These are phyloP conservation scores for Phaffia tasmanica DNA, from an alignment of 768 basidiomycete species.

Conservation along the genomic window DNA sequence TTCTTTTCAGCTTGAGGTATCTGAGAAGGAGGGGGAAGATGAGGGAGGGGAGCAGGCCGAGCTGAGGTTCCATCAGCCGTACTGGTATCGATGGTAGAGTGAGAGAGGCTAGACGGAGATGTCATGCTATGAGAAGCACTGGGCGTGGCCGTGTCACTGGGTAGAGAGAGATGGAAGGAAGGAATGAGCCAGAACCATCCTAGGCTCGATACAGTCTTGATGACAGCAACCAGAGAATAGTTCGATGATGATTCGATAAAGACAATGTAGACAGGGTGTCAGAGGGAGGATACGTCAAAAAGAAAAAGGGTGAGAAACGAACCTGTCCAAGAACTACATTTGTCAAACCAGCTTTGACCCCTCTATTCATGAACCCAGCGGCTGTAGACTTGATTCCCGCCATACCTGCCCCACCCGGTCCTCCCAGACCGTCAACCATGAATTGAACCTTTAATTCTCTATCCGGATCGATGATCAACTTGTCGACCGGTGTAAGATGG, in stretches of 20 bases:
- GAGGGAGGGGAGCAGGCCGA: conserved; percentile 56
- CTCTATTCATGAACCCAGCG: not conserved
- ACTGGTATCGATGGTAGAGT: conserved; percentile 39
- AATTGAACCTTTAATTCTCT: conserved; percentile 22
- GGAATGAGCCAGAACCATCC: conserved; percentile 84
- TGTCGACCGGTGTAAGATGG: conserved; percentile 13
- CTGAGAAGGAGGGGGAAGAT: not conserved
- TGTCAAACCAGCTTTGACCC: conserved; percentile 7
- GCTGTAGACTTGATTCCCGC: not conserved
- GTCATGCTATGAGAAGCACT: conserved; percentile 18
- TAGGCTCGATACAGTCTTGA: conserved; percentile 47
- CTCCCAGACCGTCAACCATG: conserved; percentile 8
- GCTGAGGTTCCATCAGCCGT: conserved; percentile 49
- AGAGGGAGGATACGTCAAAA: conserved; percentile 22
- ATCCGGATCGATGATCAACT: conserved; percentile 13
- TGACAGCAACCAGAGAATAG: conserved; percentile 29
- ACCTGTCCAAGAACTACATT: conserved; percentile 18
- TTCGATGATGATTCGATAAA: conserved; percentile 27
- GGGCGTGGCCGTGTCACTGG: conserved; percentile 36
- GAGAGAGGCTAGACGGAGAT: not conserved
- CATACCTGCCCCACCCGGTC: not conserved
- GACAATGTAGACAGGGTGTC: conserved; percentile 3
- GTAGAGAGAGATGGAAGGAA: conserved; percentile 60
- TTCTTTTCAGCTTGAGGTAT: not conserved
- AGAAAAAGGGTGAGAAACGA: conserved; percentile 3